Evolutionary conservation across 176 grass and related monocot species (phyloP), one percentile per base, ranked within the genome.

Genomic region (Oryza australiensis): DNA sequence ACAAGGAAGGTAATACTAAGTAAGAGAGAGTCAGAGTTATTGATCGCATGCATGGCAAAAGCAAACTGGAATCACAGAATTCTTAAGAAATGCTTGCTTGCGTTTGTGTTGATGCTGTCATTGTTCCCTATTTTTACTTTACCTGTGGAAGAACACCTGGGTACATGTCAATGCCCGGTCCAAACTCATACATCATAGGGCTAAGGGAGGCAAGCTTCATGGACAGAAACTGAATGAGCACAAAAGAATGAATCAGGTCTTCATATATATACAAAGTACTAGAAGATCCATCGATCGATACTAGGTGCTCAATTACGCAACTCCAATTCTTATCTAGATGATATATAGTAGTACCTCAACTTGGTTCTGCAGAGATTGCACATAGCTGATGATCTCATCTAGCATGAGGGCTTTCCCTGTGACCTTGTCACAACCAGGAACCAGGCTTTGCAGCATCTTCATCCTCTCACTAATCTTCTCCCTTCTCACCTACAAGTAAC

Each of bases 381-480:
- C 66, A 49, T 80, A 80, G 46, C 46, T 70, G 46, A 80, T 80
- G 15, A 80, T 80, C 66, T 80, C 78, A 27, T 80, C 78, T 34
- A 80, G 46, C 78, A 75, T 75, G 10, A 70, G 66, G 29, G 48
- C 46, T 30, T 69, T 80, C 24, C 78, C 78, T 27, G 78, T 48
- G 3, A 85, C 83, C 74, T 72, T 78, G 26, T 85, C 83, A 72
- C 83, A 85, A 1, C 74, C 83, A 78, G 83, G 83, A 78, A 85
- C 83, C 46, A 85, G 74, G 74, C 74, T 70, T 34, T 85, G 66
- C 5, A 85, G 64, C 83, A 64, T 85, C 74, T 64, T 85, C 83
- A 85, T 85, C 49, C 37, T 85, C 66, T 80, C 66, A 22, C 78
- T 40, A 32, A 80, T 80, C 66, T 16, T 80, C 65, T 70, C 66